Percentiles rank a stretch among this genome's conserved stretches.
Conservation (phyloP, 495 filamentous ascomycete genomes). For the Evernia prunastri region DNA sequence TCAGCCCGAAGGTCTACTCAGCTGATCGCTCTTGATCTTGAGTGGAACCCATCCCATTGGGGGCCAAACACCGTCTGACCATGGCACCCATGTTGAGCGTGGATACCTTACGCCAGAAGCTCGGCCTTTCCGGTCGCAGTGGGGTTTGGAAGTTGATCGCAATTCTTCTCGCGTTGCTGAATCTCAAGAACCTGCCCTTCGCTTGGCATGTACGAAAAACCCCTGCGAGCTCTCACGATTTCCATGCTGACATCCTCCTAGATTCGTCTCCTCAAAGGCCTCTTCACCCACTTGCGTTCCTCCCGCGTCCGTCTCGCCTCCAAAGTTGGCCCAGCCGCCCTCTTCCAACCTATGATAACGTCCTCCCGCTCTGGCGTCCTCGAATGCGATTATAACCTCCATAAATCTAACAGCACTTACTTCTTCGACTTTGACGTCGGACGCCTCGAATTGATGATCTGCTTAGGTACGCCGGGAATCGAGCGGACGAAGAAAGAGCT, state of each 20-base stretch:
- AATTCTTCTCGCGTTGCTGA: conserved; percentile 48
- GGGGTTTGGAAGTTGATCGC: conserved; percentile 45
- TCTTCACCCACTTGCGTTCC: conserved; percentile 16
- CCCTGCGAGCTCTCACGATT: conserved; percentile 29
- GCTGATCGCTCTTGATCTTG: no score
- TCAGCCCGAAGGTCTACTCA: no score
- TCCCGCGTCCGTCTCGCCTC: conserved; percentile 15
- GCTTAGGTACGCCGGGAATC: conserved; percentile 53
- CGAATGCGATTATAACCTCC: conserved; percentile 62
- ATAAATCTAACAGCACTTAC: conserved; percentile 71
- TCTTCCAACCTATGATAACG: conserved; percentile 52
- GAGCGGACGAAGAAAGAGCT: conserved; percentile 36
- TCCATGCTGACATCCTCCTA: conserved; percentile 21
- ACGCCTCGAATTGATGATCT: conserved; percentile 55
- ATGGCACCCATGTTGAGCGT: neutral
- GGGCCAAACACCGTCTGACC: no score
- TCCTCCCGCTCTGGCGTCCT: conserved; percentile 41
- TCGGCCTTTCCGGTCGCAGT: neutral
- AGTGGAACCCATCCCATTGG: no score
- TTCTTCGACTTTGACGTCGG: conserved; percentile 67
- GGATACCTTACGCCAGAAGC: neutral
- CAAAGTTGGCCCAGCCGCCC: conserved; percentile 20
- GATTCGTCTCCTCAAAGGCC: conserved; percentile 20
- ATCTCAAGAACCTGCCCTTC: conserved; percentile 56
- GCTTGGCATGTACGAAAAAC: conserved; percentile 54